phyloP scores from a whole-genome alignment of 1,284 basidiomycete genomes.

The Irpex rosettiformis region DNA sequence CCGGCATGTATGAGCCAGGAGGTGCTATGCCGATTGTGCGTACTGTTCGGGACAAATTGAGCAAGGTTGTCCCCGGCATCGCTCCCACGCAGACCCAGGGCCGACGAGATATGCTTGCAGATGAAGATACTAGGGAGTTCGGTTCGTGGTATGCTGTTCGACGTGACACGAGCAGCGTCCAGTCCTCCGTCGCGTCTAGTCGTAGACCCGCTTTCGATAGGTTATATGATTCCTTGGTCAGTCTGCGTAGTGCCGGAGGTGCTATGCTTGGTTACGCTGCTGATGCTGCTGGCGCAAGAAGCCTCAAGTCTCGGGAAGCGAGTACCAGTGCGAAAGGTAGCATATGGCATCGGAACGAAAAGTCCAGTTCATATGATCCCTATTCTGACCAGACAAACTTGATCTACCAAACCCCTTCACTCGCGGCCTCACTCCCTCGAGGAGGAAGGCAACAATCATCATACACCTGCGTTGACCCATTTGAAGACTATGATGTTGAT shows the following conservation, averaged over 20 bases:
- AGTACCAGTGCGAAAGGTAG: slow-evolving; percentile 24
- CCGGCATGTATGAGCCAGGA: slow-evolving; percentile 23
- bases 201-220: slow-evolving; percentile 27
- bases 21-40: slow-evolving; percentile 21
- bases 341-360: slow-evolving; percentile 40
- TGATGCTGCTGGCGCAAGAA: slow-evolving; percentile 25
- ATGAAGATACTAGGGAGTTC: slow-evolving; percentile 65
- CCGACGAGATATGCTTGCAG: slow-evolving; percentile 70
- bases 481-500: slow-evolving; percentile 45
- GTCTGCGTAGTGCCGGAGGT: slow-evolving; percentile 47
- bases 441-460: slow-evolving; percentile 38
- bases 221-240: slow-evolving; percentile 34
- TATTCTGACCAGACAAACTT: slow-evolving; percentile 44
- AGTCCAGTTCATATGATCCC: slow-evolving; percentile 38
- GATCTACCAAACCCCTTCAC: slow-evolving; percentile 27
- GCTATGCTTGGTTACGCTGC: slow-evolving; percentile 31
- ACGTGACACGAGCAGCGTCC: slow-evolving; percentile 25
- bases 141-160: slow-evolving; percentile 22
- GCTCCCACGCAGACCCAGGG: slow-evolving; percentile 16
- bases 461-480: slow-evolving; percentile 48
- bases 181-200: slow-evolving; percentile 25
- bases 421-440: slow-evolving; percentile 26
- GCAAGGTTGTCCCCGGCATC: slow-evolving; percentile 22
- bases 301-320: slow-evolving; percentile 30
- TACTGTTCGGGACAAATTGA: slow-evolving; percentile 23